Conservation (phyloP, 129 eudicot genomes). For the Tagetes patula region DNA sequence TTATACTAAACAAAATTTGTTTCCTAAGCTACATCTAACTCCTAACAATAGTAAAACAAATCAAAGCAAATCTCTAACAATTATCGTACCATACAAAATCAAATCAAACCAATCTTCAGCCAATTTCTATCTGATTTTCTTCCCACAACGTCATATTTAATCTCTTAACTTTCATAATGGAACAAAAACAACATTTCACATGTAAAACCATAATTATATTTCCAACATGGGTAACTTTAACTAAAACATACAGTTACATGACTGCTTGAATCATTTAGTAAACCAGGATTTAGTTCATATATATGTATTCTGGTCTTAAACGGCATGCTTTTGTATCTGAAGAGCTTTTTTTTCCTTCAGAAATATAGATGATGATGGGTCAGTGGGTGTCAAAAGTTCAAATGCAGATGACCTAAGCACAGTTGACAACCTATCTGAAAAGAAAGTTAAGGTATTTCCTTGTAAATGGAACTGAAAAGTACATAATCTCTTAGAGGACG, state of each 20-base stretch:
- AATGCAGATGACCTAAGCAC: slow-evolving; percentile 49
- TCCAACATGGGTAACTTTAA: not conserved
- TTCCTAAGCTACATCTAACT: too few species aligned
- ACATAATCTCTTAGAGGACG: slow-evolving; percentile 12
- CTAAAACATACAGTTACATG: not conserved
- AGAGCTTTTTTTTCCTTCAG: slow-evolving; percentile 44
- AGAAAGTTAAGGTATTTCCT: slow-evolving; percentile 45
- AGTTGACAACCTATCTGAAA: slow-evolving; percentile 46
- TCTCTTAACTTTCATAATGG: too few species aligned
- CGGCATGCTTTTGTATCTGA: slow-evolving; percentile 21
- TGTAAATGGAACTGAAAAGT: slow-evolving; percentile 22
- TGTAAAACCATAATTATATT: too few species aligned
- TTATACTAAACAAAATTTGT: too few species aligned
- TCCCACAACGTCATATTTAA: too few species aligned
- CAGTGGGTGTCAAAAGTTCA: slow-evolving; percentile 43
- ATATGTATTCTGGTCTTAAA: not conserved
- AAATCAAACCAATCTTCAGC: too few species aligned
- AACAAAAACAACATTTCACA: too few species aligned
- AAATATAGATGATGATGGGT: slow-evolving; percentile 66
- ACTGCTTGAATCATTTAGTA: slow-evolving; percentile 3
- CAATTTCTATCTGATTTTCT: too few species aligned
- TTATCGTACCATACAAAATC: too few species aligned
- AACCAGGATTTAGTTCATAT: not conserved
- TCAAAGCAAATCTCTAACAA: too few species aligned
- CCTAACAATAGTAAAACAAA: too few species aligned